Evolutionary conservation across 495 filamentous ascomycete species (phyloP), one percentile per base, ranked within the genome.

Genomic region (Penicillium paradoxum): DNA sequence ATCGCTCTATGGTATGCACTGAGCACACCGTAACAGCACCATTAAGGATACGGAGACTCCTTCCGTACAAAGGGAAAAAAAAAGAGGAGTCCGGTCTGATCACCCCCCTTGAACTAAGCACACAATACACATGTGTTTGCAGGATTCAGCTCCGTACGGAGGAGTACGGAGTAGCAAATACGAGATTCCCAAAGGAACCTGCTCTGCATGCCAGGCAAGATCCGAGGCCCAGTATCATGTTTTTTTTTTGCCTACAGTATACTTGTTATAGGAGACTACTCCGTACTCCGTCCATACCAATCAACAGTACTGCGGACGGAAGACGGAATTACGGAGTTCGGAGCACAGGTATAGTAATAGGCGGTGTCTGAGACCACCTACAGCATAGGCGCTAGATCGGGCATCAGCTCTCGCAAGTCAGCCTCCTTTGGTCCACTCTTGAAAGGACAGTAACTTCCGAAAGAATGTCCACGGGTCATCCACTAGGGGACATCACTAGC

Each of bases 1-100:
- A 65, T 65, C 59, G 49, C 10, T 54, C 46, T 38, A 45, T 17
- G 56, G 56, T 60, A 59, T 54, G 56, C 21, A 38, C 22, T 52
- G 42, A 55, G 29, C 53, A 58, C 49, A 49, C 58, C 46, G 58
- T 54, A 49, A 33, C 53, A 53, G 27, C 13, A 32, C 7, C 21
- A 17, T 25, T 42, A 2, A 14, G 13, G 10, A 11, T 17, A 37
- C 34, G 34, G 34, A 17, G 34, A 4, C 13, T 34, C n/a, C 6
- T 17, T 37, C 34, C 34, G n/a, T 17, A 37, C 6, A 37, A 6
- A 36, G 34, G 4, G 5, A 15, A 37, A 5, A 6, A 19, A 10
- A 15, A 2, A 38, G 36, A n/a, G n/a, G 24, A 27, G 39, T 42
- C 41, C 17, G 24, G 13, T 44, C 36, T 25, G 25, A 44, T 5